Evolutionary conservation across 2,329 filamentous ascomycete species (phyloP).

Genomic region (Diaporthe batatas): DNA sequence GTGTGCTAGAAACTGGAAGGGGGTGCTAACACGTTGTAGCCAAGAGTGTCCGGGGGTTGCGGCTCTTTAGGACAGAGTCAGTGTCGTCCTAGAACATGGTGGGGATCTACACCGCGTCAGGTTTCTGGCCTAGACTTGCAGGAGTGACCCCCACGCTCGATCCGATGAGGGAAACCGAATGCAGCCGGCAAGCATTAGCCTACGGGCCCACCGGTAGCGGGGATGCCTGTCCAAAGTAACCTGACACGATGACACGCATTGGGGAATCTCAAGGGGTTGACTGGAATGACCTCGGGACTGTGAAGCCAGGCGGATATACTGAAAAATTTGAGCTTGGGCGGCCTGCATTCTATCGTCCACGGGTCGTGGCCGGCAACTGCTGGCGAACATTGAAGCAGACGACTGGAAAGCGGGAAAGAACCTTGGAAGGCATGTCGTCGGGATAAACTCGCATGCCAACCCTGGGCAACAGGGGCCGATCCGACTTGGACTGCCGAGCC

Average conservation of each 20-base stretch:
- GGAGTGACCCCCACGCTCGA: conserved; percentile 26
- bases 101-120: conserved; percentile 21
- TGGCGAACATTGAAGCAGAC: not conserved
- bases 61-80: not conserved
- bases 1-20: not conserved
- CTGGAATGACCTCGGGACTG: not conserved
- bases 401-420: not conserved
- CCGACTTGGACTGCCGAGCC: conserved; percentile 34
- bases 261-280: not conserved
- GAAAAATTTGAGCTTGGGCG: fast-evolving
- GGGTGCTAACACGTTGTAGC: not conserved
- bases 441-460: conserved; percentile 30
- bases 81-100: not conserved
- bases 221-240: not conserved
- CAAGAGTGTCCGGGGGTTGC: conserved; percentile 4
- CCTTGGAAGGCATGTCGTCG: not conserved
- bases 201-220: conserved; percentile 3
- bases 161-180: conserved; percentile 21
- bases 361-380: too few relatives aligned
- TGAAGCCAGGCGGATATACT: not conserved
- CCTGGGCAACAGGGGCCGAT: conserved; percentile 19
- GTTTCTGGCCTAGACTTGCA: conserved; percentile 11
- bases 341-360: not conserved
- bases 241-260: conserved; percentile 6
- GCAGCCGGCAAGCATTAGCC: conserved; percentile 3